Evolutionary conservation across 192 early-diverging fungal species (phyloP).

Genomic region (Diversispora eburnea): DNA sequence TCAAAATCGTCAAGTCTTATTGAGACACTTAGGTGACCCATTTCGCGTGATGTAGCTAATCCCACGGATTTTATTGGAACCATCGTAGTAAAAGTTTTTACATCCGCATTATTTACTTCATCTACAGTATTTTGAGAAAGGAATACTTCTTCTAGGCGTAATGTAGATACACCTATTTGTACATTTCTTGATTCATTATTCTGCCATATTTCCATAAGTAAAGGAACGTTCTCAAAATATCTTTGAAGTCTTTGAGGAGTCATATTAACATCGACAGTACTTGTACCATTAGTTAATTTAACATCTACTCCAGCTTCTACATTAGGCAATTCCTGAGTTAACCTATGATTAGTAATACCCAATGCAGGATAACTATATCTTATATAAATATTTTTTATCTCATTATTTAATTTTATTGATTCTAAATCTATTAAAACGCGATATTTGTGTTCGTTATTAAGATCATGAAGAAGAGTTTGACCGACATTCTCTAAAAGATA

Average conservation of each 20-base stretch:
- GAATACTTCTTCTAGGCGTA: conserved; percentile 25
- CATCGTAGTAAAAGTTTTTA: conserved; percentile 22
- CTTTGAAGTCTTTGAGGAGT: conserved; percentile 18
- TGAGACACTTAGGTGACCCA: conserved; percentile 23
- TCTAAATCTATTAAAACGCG: conserved; percentile 24
- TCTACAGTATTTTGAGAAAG: conserved; percentile 14
- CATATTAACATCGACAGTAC: conserved; percentile 23
- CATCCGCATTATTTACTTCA: conserved; percentile 17
- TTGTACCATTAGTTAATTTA: conserved; percentile 16
- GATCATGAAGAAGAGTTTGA: background rate
- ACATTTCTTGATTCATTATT: conserved; percentile 3
- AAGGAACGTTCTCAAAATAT: conserved; percentile 28
- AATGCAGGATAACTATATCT: conserved; percentile 29
- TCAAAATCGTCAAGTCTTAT: conserved; percentile 28
- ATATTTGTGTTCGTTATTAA: conserved; percentile 25
- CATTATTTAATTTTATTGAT: conserved; percentile 17
- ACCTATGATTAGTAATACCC: conserved; percentile 24
- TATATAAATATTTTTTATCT: conserved; percentile 22
- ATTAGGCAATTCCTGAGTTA: conserved; percentile 5
- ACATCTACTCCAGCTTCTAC: conserved; percentile 9
- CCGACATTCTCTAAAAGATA: background rate
- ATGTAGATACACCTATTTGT: conserved; percentile 21
- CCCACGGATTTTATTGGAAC: conserved; percentile 24
- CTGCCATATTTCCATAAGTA: conserved; percentile 29
- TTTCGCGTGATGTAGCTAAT: conserved; percentile 9